Evolutionary conservation across 768 basidiomycete species (phyloP).

Genomic region (Russula ochroleuca): DNA sequence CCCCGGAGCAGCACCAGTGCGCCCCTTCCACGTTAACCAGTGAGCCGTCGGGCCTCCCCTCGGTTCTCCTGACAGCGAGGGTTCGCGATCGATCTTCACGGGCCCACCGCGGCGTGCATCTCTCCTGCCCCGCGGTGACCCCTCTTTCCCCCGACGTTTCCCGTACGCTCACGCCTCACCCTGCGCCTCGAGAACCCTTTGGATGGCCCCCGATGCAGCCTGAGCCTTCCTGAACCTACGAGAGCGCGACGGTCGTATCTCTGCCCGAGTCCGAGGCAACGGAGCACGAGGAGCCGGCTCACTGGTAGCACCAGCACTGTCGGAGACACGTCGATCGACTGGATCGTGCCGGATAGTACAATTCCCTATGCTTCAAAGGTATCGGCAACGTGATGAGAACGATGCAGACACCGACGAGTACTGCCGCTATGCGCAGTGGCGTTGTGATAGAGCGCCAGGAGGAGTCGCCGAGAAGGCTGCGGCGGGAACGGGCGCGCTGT

Average conservation of each 20-base stretch:
- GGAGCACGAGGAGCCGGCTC: not conserved
- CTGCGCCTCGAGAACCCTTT: not conserved
- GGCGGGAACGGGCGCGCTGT: not conserved
- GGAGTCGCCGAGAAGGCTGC: not conserved
- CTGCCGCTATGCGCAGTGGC: constrained; percentile 4
- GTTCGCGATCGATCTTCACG: too few species aligned
- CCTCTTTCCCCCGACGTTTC: not conserved
- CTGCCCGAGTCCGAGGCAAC: not conserved
- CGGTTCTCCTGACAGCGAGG: too few species aligned
- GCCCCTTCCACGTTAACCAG: not conserved
- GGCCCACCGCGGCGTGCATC: too few species aligned
- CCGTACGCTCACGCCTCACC: not conserved
- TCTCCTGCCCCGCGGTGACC: not conserved
- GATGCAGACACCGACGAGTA: constrained; percentile 15
- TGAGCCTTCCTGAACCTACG: not conserved
- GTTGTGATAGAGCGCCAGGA: constrained; percentile 8
- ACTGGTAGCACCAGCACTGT: too few species aligned
- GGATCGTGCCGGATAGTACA: constrained; percentile 15
- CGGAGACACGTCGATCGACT: constrained; percentile 16
- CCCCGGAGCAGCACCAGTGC: not conserved
- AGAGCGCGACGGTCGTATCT: not conserved
- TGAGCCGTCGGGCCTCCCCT: not conserved
- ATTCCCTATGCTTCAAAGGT: constrained; percentile 1
- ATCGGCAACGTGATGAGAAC: constrained; percentile 6
- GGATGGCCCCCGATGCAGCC: not conserved